phyloP scores from a whole-genome alignment of 805 yeast genomes.

The Wickerhamomyces bisporus region DNA sequence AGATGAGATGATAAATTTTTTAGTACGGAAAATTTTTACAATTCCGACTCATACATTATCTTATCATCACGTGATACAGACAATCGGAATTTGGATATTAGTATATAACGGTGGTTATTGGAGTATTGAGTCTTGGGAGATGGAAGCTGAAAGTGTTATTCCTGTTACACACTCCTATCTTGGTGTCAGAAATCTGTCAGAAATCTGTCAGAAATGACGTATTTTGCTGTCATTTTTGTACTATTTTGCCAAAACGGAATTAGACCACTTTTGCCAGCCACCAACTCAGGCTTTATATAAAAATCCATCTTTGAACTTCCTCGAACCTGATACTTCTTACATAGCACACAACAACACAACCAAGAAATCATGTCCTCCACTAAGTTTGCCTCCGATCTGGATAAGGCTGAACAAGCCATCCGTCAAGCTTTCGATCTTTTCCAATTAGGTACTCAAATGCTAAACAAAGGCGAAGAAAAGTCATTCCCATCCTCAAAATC shows the following conservation, averaged over 20 bases:
- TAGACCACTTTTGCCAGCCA: too few species aligned
- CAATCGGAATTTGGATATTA: background rate
- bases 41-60: conserved; percentile 3
- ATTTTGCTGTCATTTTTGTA: too few species aligned
- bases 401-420: conserved; percentile 18
- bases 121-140: background rate
- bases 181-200: too few species aligned
- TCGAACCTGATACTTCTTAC: too few species aligned
- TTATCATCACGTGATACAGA: conserved; percentile 15
- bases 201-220: too few species aligned
- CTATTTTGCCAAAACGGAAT: too few species aligned
- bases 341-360: too few species aligned
- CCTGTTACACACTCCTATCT: too few species aligned
- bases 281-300: too few species aligned
- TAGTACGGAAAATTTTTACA: conserved; percentile 8
- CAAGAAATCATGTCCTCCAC: conserved; percentile 2
- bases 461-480: conserved; percentile 8
- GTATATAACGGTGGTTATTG: background rate
- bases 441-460: conserved; percentile 20
- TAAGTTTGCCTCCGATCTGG: conserved; percentile 3
- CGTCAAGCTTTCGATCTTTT: conserved; percentile 22
- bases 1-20: background rate
- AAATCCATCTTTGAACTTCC: too few species aligned
- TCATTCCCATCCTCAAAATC: conserved; percentile 5
- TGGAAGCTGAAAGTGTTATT: too few species aligned